Percentiles rank a stretch among this genome's conserved stretches.
Evolutionary conservation across 371 early-diverging fungal species (phyloP).

Genomic region (Furculomyces boomerangus): DNA sequence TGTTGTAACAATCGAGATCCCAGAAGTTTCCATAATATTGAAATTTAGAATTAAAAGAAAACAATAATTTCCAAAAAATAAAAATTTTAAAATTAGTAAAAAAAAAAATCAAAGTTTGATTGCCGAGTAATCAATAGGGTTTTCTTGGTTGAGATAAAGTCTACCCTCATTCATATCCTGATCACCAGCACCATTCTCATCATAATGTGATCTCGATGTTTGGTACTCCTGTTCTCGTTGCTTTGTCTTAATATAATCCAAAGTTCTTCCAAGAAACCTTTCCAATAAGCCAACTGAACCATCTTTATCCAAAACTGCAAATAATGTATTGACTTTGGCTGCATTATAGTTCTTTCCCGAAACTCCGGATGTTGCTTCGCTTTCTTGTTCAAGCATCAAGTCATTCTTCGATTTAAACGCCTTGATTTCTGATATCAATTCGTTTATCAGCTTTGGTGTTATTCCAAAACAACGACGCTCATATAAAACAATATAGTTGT

Average conservation of each 20-base stretch:
- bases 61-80: too few relatives aligned
- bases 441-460: slow-evolving; percentile 68
- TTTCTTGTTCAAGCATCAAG: too few relatives aligned
- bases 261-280: not conserved
- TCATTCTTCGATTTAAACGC: not conserved
- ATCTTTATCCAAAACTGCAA: not conserved
- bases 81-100: too few relatives aligned
- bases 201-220: not conserved
- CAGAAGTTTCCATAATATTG: not conserved
- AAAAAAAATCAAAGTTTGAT: not conserved
- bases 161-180: not conserved
- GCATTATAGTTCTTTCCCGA: not conserved
- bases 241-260: not conserved
- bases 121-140: not conserved
- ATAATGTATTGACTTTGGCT: not conserved
- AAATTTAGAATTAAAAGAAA: too few relatives aligned
- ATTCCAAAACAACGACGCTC: slow-evolving; percentile 59
- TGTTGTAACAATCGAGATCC: not conserved
- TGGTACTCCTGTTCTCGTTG: not conserved
- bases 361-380: too few relatives aligned
- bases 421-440: slow-evolving; percentile 32
- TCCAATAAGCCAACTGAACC: not conserved
- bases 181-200: not conserved
- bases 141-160: not conserved
- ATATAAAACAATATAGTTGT: slow-evolving; percentile 72